Percentiles rank a stretch among this genome's conserved stretches.
Evolutionary conservation across 1,284 basidiomycete species (phyloP).

Genomic region (Thecaphora thlaspeos): DNA sequence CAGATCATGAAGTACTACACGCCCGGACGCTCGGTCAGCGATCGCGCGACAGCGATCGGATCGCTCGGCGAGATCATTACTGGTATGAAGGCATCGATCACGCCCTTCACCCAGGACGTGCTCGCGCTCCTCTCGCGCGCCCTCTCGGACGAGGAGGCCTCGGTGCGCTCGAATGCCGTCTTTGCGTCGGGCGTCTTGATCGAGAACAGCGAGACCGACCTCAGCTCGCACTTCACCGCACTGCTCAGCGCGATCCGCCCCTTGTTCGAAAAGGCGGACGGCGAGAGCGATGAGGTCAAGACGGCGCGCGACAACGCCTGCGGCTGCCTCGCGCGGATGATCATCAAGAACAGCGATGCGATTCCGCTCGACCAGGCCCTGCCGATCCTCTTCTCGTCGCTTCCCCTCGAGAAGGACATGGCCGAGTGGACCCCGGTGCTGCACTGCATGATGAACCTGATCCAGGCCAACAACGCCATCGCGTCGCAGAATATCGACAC

Average conservation of each 20-base stretch:
- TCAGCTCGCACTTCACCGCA: conserved; percentile 77
- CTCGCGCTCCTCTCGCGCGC: conserved; percentile 61
- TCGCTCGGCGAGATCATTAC: conserved; percentile 92
- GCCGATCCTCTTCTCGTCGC: conserved; percentile 75
- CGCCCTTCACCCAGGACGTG: conserved; percentile 72
- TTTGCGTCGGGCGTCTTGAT: conserved; percentile 91
- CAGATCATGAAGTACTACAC: conserved; percentile 88
- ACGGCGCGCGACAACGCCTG: conserved; percentile 95
- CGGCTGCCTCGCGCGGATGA: conserved; percentile 85
- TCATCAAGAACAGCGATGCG: conserved; percentile 75
- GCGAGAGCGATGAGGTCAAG: conserved; percentile 67
- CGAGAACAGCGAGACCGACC: conserved; percentile 80
- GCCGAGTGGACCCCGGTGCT: conserved; percentile 72
- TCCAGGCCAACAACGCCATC: conserved; percentile 70
- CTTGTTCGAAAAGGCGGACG: conserved; percentile 68
- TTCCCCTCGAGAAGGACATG: conserved; percentile 84
- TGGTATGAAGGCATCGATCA: conserved; percentile 83
- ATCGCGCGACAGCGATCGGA: conserved; percentile 90
- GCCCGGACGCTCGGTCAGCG: conserved; percentile 79
- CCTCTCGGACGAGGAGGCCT: conserved; percentile 78
- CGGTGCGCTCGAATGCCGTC: conserved; percentile 93
- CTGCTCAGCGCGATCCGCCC: conserved; percentile 79
- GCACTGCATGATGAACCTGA: conserved; percentile 83
- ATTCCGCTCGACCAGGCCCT: conserved; percentile 85
- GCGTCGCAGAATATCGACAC: conserved; percentile 75